Evolutionary conservation across 257 asterid genomes (phyloP), one percentile per base, ranked within the genome.

Genomic region (Rauvolfia tetraphylla): DNA sequence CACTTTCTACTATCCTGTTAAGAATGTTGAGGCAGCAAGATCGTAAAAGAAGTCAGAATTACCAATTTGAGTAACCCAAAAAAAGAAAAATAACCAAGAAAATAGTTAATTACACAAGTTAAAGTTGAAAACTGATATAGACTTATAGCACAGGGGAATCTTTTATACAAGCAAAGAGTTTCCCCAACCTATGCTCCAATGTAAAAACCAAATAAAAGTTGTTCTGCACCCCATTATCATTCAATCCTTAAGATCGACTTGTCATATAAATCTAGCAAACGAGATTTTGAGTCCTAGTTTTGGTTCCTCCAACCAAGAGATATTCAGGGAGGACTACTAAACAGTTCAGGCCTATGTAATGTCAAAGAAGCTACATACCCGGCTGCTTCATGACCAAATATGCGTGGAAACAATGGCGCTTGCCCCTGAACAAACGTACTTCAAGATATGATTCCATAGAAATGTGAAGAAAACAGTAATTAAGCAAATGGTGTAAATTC

Each of bases 331-430:
- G 23, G n/a, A n/a, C n/a, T n/a, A n/a, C n/a, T n/a, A n/a, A n/a
- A n/a, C n/a, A n/a, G n/a, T n/a, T n/a, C n/a, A n/a, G 68, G 58
- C 22, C 22, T 7, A 44, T 14, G 7, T 14, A 53, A 36, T 29
- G 42, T 15, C 0, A 41, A 75, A 59, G 23, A 75, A 62, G 41
- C 51, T 58, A 62, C 63, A 7, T 72, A 78, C 78, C 78, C 75
- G 10, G 82, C 57, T 49, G 79, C 82, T 46, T 79, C 75, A n/a
- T 79, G 82, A 36, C 82, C 79, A 53, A 73, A 41, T 18, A 79
- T 79, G 36, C 71, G 75, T 36, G 79, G 79, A 66, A 79, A 79
- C 17, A 66, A 4, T 27, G 75, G 29, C 1, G 59, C 73, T 51
- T 79, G 79, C 25, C 78, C 78, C 72, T 71, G 77, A 25, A 61